Base-by-base conservation (phyloP, 2,329 filamentous ascomycete species). In the Fusarium lateritium region DNA sequence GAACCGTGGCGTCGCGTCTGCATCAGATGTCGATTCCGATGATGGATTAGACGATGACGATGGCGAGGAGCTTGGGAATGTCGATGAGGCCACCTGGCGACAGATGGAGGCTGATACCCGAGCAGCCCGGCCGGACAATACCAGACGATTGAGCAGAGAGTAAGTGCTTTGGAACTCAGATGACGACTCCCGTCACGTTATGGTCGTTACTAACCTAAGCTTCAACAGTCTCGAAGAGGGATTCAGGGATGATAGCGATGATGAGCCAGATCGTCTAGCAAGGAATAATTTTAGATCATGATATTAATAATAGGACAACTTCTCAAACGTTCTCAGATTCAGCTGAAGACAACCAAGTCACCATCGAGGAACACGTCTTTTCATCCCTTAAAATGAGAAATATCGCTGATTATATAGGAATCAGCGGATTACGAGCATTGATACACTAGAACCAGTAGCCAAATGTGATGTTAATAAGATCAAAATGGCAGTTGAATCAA, bases 91-190 rank as follows among this genome's bases (percentile, higher is more conserved):
- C 56, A 80, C 80, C 49, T 75, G 81, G 75, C 78, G 81, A 62
- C 80, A 80, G 49, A 76, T 84, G 26, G 81, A 80, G 64, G 70
- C 74, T 21, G 75, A 76, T 45, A 70, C 72, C 17, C 73, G 70
- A 10, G 76, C 80, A 33, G 75, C 76, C 13, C 78, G 79, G 46
- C 79, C 80, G 45, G 86, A 88, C 64, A 84, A 83, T 47, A 81
- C 84, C 43, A 83, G 88, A 71, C 85, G 94, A 66, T 75, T 97
- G 65, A 95, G 93, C 77, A 85, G 93, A 80, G 94, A 97, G 82
- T 89, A 79, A 77, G 86, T 82, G 6, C 21, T 5, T 31, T 5
- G 33, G 36, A 26, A 31, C 22, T 15, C 33, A 15, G 13, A 28
- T 14, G 38, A 24, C n/a, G 31, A 43, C 15, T 19, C 19, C 26